These are phyloP conservation scores for Mucor lusitanicus DNA, from an alignment of 371 early-diverging fungal genomes.

Conservation along the genomic window DNA sequence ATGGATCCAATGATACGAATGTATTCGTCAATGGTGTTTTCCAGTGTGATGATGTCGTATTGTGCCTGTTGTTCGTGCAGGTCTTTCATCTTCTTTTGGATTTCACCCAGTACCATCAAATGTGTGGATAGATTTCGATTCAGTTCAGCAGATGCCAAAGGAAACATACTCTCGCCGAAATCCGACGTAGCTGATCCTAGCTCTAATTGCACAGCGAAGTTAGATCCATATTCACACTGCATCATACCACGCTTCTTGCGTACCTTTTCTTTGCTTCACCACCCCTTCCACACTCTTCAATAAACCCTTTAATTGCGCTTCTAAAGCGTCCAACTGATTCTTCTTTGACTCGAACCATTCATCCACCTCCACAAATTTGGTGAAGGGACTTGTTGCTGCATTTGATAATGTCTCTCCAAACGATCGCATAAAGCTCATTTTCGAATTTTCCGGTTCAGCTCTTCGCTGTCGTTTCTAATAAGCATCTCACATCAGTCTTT, in stretches of 20 bases:
- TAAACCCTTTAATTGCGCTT: slow-evolving; percentile 81
- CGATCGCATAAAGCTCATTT: slow-evolving; percentile 44
- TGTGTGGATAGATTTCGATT: slow-evolving; percentile 66
- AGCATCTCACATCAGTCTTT: background rate
- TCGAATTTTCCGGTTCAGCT: slow-evolving; percentile 47
- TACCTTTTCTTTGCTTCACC: slow-evolving; percentile 79
- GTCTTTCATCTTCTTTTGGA: slow-evolving; percentile 79
- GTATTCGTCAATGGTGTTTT: slow-evolving; percentile 86
- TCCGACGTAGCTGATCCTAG: slow-evolving; percentile 76
- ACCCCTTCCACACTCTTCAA: slow-evolving; percentile 81
- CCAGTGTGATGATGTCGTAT: slow-evolving; percentile 72
- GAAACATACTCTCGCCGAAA: slow-evolving; percentile 82
- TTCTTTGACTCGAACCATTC: slow-evolving; percentile 84
- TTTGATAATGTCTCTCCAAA: slow-evolving; percentile 52
- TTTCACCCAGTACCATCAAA: slow-evolving; percentile 66
- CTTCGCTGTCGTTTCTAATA: slow-evolving; percentile 47
- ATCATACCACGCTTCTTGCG: background rate
- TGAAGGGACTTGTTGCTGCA: slow-evolving; percentile 48
- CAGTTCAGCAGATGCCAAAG: slow-evolving; percentile 76
- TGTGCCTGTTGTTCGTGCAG: slow-evolving; percentile 76
- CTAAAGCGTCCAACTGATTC: slow-evolving; percentile 80
- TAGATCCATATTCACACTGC: background rate
- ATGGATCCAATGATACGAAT: slow-evolving; percentile 86
- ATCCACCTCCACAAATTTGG: slow-evolving; percentile 48
- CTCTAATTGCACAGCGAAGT: slow-evolving; percentile 39